Evolutionary conservation across 345 rosid genomes (phyloP).

Genomic region (Rhodomyrtus tomentosa): DNA sequence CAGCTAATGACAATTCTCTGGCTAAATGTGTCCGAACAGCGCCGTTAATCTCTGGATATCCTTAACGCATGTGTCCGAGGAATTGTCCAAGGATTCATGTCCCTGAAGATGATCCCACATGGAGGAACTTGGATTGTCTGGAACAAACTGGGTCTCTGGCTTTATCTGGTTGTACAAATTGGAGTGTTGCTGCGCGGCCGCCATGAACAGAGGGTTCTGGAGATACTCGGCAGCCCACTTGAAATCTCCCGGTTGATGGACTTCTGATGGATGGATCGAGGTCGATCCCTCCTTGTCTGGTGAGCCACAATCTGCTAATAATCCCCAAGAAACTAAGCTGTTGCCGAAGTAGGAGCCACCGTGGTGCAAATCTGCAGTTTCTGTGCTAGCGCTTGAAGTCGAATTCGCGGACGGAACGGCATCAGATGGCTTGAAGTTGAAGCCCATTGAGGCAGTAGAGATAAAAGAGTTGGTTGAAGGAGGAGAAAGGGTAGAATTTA

Average conservation of each 20-base stretch:
- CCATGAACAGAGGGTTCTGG: constrained; percentile 34
- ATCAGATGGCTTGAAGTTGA: not conserved
- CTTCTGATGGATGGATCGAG: not conserved
- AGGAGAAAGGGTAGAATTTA: constrained; percentile 9
- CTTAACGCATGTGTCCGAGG: not conserved
- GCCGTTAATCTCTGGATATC: constrained; percentile 6
- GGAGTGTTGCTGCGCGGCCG: constrained; percentile 27
- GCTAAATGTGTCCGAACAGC: constrained; percentile 6
- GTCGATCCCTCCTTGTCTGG: constrained; percentile 6
- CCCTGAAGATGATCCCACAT: not conserved
- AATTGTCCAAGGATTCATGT: not conserved
- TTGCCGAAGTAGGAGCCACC: not conserved
- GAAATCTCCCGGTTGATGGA: constrained; percentile 8
- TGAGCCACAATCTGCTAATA: not conserved
- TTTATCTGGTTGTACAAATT: constrained; percentile 49
- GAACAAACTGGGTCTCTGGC: constrained; percentile 50
- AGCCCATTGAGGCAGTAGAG: not conserved
- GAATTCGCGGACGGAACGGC: not conserved
- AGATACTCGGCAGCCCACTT: constrained; percentile 21
- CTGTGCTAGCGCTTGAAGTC: not conserved
- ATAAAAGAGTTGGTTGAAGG: not conserved
- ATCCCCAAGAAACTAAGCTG: constrained; percentile 1
- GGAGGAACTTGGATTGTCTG: constrained; percentile 10
- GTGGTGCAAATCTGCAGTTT: not conserved
- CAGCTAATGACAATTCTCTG: not conserved